Conservation (phyloP, 345 rosid genomes). For the Moricandia moricandioides region DNA sequence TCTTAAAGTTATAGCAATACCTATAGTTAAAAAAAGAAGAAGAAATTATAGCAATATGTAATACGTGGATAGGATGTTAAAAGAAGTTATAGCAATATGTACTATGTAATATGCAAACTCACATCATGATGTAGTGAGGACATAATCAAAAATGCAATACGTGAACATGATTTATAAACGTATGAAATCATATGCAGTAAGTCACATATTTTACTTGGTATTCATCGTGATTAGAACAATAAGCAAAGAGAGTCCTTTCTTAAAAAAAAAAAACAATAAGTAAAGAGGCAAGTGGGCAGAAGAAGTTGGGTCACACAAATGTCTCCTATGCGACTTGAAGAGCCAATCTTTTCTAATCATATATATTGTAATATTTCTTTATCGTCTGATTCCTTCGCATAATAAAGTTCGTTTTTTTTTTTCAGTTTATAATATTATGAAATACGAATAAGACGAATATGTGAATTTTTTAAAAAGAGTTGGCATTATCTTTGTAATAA, state of each 20-base stretch:
- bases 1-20: neutral
- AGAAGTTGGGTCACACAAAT: conserved; percentile 13
- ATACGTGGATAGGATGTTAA: neutral
- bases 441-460: neutral
- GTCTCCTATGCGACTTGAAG: conserved; percentile 33
- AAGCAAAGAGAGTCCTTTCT: too few relatives aligned
- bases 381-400: conserved; percentile 15
- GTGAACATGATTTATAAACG: neutral
- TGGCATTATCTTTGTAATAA: neutral
- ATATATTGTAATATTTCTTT: conserved; percentile 1
- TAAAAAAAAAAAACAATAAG: too few relatives aligned
- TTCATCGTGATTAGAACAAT: neutral
- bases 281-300: conserved; percentile 23
- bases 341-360: conserved; percentile 18
- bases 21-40: too few relatives aligned
- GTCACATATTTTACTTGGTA: neutral
- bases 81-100: too few relatives aligned
- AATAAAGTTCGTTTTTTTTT: neutral
- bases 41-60: neutral
- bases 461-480: conserved; percentile 8
- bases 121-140: neutral
- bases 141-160: neutral
- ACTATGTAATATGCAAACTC: neutral
- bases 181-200: neutral
- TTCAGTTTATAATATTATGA: neutral